A percentile compares a stretch with the other conserved stretches of the same genome.
phyloP scores from a whole-genome alignment of 192 early-diverging fungal genomes.

The Backusella australiensis region DNA sequence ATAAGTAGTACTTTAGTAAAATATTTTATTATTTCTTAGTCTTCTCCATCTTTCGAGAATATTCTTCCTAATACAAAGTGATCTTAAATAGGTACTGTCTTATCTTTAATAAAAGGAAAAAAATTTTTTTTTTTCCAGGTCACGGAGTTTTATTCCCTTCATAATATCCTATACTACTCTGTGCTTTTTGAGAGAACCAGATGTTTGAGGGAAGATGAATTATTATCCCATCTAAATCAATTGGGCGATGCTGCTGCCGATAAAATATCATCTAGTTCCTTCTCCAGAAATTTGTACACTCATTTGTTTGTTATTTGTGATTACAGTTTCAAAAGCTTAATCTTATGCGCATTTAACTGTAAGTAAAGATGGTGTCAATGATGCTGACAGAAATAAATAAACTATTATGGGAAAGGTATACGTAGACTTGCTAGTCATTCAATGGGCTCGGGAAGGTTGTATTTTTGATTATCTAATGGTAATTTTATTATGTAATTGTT shows the following conservation, averaged over 20 bases:
- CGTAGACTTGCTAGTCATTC: background rate
- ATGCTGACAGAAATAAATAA: background rate
- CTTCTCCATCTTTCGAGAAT: no score
- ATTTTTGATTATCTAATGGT: no score
- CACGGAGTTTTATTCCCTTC: background rate
- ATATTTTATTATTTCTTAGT: no score
- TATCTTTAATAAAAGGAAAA: background rate
- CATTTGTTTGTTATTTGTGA: background rate
- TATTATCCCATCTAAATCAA: background rate
- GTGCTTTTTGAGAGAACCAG: background rate
- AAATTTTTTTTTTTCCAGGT: background rate
- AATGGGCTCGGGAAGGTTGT: background rate
- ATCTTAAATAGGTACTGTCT: no score
- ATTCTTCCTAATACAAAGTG: no score
- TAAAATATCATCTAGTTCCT: background rate
- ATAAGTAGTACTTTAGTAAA: no score
- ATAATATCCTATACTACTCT: background rate
- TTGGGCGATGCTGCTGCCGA: background rate
- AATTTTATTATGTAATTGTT: background rate
- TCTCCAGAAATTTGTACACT: background rate
- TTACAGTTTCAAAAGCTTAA: background rate
- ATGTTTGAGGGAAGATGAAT: background rate
- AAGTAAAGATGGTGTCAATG: no score
- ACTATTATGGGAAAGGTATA: no score
- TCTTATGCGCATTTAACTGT: background rate